These are phyloP conservation scores for Cercospora canescens DNA, from an alignment of 2,329 filamentous ascomycete species.

Conservation along the genomic window DNA sequence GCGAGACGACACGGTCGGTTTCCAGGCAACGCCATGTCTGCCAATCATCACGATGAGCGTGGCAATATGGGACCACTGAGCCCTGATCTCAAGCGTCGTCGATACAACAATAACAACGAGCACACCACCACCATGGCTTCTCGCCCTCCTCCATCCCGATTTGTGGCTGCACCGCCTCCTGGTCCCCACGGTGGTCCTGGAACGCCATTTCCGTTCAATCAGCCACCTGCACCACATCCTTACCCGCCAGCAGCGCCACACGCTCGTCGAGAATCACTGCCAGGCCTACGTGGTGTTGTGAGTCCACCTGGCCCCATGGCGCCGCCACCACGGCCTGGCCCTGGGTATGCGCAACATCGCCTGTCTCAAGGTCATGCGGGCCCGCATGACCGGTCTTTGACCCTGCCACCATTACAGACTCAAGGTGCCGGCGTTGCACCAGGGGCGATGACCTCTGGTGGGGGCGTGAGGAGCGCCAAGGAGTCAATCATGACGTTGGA, in stretches of 20 bases:
- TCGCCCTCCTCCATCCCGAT: conserved; percentile 36
- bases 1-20: conserved; percentile 27
- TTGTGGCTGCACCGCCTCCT: conserved; percentile 23
- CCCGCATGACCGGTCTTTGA: conserved; percentile 50
- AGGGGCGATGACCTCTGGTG: conserved; percentile 20
- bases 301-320: conserved; percentile 48
- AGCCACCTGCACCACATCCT: conserved; percentile 42
- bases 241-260: conserved; percentile 38
- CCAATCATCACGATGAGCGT: conserved; percentile 36
- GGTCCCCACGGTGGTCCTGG: conserved; percentile 29
- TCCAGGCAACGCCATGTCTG: conserved; percentile 35
- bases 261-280: conserved; percentile 44
- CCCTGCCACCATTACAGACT: conserved; percentile 56
- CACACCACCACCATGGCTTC: conserved; percentile 41
- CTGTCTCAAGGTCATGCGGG: conserved; percentile 32
- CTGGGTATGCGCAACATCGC: conserved; percentile 37
- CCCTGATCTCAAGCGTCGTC: conserved; percentile 63
- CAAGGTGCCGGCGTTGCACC: conserved; percentile 20
- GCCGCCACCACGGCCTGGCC: conserved; percentile 54
- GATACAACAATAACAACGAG: conserved; percentile 50
- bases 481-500: conserved; percentile 75
- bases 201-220: conserved; percentile 43
- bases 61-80: conserved; percentile 49
- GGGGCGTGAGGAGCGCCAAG: conserved; percentile 26
- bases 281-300: conserved; percentile 35